Conservation (phyloP, 2,329 filamentous ascomycete genomes). For the Colletotrichum lindemuthianum region DNA sequence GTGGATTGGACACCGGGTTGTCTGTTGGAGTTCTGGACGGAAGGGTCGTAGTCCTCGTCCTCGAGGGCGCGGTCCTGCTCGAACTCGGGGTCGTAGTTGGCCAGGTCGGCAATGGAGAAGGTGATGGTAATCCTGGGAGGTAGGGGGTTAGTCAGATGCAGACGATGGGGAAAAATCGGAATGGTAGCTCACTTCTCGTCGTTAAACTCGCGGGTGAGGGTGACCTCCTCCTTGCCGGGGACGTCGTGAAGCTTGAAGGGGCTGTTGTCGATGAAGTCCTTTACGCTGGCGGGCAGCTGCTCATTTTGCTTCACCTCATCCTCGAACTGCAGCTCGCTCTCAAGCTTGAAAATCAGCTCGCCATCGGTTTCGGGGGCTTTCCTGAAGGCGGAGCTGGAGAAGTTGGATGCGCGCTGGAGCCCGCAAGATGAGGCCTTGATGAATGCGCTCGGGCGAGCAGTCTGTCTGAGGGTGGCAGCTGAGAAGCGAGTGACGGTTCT, state of each 20-base stretch:
- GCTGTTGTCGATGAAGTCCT: slow-evolving; percentile 88
- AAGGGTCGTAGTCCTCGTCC: slow-evolving; percentile 58
- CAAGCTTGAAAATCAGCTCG: slow-evolving; percentile 87
- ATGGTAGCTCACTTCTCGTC: slow-evolving; percentile 79
- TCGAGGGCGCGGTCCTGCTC: slow-evolving; percentile 65
- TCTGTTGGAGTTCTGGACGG: slow-evolving; percentile 63
- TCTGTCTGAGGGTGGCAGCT: slow-evolving; percentile 60
- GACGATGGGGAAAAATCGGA: not conserved
- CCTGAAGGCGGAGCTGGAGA: slow-evolving; percentile 57
- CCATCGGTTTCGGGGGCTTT: slow-evolving; percentile 69
- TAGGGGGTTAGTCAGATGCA: too few relatives aligned
- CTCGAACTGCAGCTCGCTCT: slow-evolving; percentile 86
- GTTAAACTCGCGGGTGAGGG: slow-evolving; percentile 82
- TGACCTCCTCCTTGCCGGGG: slow-evolving; percentile 86
- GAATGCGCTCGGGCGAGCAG: slow-evolving; percentile 60
- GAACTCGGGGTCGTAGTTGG: slow-evolving; percentile 71
- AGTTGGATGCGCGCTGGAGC: slow-evolving; percentile 56
- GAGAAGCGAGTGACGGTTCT: slow-evolving; percentile 69
- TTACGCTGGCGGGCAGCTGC: slow-evolving; percentile 78
- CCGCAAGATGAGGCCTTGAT: slow-evolving; percentile 54
- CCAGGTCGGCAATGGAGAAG: slow-evolving; percentile 87
- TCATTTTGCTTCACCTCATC: slow-evolving; percentile 79
- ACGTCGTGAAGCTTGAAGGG: slow-evolving; percentile 86
- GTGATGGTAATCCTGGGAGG: slow-evolving; percentile 73
- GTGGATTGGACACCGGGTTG: slow-evolving; percentile 65